Percentiles rank a stretch among this genome's conserved stretches.
phyloP scores from a whole-genome alignment of 257 asterid genomes.

The Solanum pimpinellifolium region DNA sequence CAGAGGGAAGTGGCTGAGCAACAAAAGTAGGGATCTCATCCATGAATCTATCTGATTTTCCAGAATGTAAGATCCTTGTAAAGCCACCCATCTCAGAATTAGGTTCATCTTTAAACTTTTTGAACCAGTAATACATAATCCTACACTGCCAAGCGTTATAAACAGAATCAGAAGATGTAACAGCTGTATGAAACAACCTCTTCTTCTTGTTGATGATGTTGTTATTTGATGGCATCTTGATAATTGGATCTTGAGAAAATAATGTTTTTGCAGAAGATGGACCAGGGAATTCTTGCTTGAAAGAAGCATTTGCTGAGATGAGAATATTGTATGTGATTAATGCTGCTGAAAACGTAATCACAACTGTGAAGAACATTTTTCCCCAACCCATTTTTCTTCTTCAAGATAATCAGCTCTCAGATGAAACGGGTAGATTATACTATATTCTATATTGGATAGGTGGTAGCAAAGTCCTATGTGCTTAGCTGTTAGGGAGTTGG shows the following conservation, averaged over 20 bases:
- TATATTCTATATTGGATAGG: neutral
- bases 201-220: constrained; percentile 14
- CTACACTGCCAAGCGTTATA: constrained; percentile 96
- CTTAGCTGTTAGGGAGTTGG: neutral
- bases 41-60: constrained; percentile 66
- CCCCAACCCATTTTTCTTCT: constrained; percentile 54
- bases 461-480: neutral
- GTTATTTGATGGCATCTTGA: constrained; percentile 48
- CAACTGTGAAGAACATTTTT: constrained; percentile 58
- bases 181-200: constrained; percentile 86
- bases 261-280: constrained; percentile 8
- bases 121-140: constrained; percentile 95
- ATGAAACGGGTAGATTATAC: neutral
- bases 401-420: neutral
- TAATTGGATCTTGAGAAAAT: constrained; percentile 45
- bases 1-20: constrained; percentile 86
- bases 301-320: constrained; percentile 81
- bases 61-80: constrained; percentile 79
- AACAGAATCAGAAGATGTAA: constrained; percentile 77
- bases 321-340: constrained; percentile 85
- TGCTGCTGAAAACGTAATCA: constrained; percentile 61
- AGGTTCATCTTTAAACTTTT: constrained; percentile 40
- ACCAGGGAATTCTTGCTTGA: constrained; percentile 70
- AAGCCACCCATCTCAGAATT: constrained; percentile 89
- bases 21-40: constrained; percentile 93